Evolutionary conservation across 495 filamentous ascomycete species (phyloP).

Genomic region (Talaromyces adpressus): DNA sequence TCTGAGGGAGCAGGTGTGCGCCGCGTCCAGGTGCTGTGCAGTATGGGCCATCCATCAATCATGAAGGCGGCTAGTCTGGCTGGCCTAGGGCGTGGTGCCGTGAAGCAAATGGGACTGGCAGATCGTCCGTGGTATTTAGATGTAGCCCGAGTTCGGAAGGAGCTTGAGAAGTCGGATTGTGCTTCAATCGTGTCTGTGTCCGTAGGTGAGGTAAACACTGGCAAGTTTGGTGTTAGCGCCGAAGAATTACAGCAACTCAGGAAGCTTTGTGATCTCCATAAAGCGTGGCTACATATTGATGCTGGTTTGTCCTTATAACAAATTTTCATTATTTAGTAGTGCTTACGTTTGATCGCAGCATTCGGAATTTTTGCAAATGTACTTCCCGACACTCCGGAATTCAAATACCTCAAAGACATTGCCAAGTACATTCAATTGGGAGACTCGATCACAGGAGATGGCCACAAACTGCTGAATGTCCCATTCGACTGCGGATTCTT

Average conservation of each 20-base stretch:
- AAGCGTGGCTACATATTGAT: slow-evolving; percentile 72
- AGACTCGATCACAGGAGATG: slow-evolving; percentile 68
- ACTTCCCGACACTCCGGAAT: slow-evolving; percentile 43
- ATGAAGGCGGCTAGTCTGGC: slow-evolving; percentile 63
- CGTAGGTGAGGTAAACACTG: slow-evolving; percentile 73
- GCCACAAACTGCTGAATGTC: slow-evolving; percentile 74
- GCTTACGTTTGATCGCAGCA: slow-evolving; percentile 36
- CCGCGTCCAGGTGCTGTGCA: slow-evolving; percentile 58
- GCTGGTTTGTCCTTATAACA: background rate
- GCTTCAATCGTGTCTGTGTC: slow-evolving; percentile 61
- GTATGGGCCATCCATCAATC: slow-evolving; percentile 62
- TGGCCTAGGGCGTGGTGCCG: slow-evolving; percentile 53
- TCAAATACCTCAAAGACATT: slow-evolving; percentile 34
- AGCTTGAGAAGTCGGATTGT: slow-evolving; percentile 30
- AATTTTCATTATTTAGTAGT: background rate
- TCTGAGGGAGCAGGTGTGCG: slow-evolving; percentile 47
- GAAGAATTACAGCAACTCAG: slow-evolving; percentile 52
- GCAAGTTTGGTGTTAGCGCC: slow-evolving; percentile 52
- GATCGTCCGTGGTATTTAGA: slow-evolving; percentile 4
- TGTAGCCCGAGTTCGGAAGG: slow-evolving; percentile 28
- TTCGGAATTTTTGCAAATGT: slow-evolving; percentile 68
- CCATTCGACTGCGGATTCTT: slow-evolving; percentile 79
- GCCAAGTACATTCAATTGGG: slow-evolving; percentile 57
- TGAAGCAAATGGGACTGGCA: slow-evolving; percentile 43
- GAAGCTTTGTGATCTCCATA: slow-evolving; percentile 52